A percentile compares a stretch with the other conserved stretches of the same genome.
Evolutionary conservation across 306 rosid genomes (phyloP).

Genomic region (apple (Malus domestica)): ASM211411v1 NC_041800.1:28459233-28459732

Average conservation of each 20-base stretch:
- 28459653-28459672: conserved; percentile 93
- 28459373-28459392: conserved; percentile 81
- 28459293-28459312: conserved; percentile 56
- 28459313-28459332: conserved; percentile 90
- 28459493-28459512: neutral
- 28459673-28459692: conserved; percentile 75
- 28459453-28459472: conserved; percentile 94
- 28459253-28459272: neutral
- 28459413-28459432: conserved; percentile 73
- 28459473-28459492: neutral
- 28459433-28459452: conserved; percentile 79
- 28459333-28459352: conserved; percentile 88
- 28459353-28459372: conserved; percentile 84
- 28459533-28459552: neutral
- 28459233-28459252: conserved; percentile 3
- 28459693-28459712: neutral
- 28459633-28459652: conserved; percentile 84
- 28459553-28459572: neutral
- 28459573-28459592: neutral
- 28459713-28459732: neutral
- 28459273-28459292: neutral
- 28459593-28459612: conserved; percentile 99
- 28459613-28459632: conserved; percentile 89
- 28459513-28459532: neutral
- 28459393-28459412: conserved; percentile 79